Conservation (phyloP, 176 grass and related monocot genomes). For the Oryza longistaminata region DNA sequence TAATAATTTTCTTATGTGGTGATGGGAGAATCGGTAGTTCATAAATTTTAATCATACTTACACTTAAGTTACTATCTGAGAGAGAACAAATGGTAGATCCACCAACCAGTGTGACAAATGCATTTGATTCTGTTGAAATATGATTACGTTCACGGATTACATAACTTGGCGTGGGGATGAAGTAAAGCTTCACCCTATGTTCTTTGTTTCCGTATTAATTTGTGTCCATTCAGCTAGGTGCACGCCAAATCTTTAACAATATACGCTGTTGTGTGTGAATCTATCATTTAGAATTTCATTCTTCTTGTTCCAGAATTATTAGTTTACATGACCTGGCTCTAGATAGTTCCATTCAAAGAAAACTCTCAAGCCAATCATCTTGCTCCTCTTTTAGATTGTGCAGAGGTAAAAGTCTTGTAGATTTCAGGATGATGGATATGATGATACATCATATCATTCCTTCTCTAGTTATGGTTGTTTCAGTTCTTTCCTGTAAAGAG, state of each 20-base stretch:
- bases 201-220: too few relatives aligned
- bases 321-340: background rate
- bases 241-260: background rate
- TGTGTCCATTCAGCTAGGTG: constrained; percentile 7
- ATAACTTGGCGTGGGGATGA: background rate
- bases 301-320: background rate
- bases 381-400: background rate
- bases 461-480: background rate
- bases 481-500: constrained; percentile 23
- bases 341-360: constrained; percentile 6
- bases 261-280: background rate
- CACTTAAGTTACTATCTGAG: constrained; percentile 3
- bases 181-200: too few relatives aligned
- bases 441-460: background rate
- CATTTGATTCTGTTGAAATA: constrained; percentile 9
- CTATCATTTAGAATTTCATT: constrained; percentile 28
- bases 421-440: background rate
- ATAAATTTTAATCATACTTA: background rate
- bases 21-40: background rate
- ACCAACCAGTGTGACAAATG: constrained; percentile 3
- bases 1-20: background rate
- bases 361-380: constrained; percentile 1
- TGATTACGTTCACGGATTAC: background rate
- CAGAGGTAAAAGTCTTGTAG: background rate
- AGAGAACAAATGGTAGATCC: background rate